Percentiles rank a stretch among this genome's conserved stretches.
Evolutionary conservation across 2,329 filamentous ascomycete species (phyloP).

Genomic region (Xylaria sp.): DNA sequence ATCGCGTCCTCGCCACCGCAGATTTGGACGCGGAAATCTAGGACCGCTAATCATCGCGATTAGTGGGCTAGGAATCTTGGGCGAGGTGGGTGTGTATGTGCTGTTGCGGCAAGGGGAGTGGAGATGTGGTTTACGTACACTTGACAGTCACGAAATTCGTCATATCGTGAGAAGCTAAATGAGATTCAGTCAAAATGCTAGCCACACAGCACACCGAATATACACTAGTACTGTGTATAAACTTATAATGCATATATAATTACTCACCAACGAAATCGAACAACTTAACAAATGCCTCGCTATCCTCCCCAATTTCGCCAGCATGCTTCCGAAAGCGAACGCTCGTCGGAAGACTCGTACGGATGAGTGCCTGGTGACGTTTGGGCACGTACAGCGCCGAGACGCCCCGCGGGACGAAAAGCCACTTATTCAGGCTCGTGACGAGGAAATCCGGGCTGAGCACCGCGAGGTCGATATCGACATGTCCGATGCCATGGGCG

Average conservation of each 20-base stretch:
- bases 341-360: slow-evolving; percentile 71
- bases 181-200: neutral
- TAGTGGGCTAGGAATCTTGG: slow-evolving; percentile 25
- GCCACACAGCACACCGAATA: too few species aligned
- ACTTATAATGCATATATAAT: neutral
- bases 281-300: slow-evolving; percentile 47
- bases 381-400: slow-evolving; percentile 71
- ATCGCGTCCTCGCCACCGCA: slow-evolving; percentile 70
- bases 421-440: slow-evolving; percentile 75
- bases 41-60: slow-evolving; percentile 54
- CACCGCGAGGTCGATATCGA: slow-evolving; percentile 65
- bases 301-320: slow-evolving; percentile 8
- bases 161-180: slow-evolving; percentile 66
- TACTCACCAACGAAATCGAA: slow-evolving; percentile 49
- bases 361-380: slow-evolving; percentile 69
- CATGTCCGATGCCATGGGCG: slow-evolving; percentile 72
- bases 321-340: slow-evolving; percentile 64
- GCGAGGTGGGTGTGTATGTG: too few species aligned
- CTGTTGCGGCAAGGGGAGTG: neutral
- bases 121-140: slow-evolving; percentile 33
- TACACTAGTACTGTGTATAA: neutral
- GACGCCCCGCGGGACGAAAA: slow-evolving; percentile 71
- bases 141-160: slow-evolving; percentile 67
- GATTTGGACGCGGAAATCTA: slow-evolving; percentile 65
- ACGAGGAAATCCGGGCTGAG: slow-evolving; percentile 74